Conservation (phyloP, 768 basidiomycete species). For the Strobilomyces confusus region DNA sequence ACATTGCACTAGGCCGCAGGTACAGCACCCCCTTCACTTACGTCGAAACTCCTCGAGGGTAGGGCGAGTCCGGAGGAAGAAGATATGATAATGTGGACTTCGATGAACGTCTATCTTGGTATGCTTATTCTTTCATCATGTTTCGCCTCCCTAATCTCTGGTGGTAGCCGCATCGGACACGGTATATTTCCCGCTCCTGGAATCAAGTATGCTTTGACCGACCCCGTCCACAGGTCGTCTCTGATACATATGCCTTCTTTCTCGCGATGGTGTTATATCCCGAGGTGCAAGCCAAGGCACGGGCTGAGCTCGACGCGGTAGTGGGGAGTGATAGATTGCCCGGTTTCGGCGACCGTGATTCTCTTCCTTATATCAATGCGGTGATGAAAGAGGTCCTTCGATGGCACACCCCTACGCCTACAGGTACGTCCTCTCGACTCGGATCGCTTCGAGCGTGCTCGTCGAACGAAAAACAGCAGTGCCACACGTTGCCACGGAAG, state of each 20-base stretch:
- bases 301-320: no score
- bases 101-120: constrained; percentile 9
- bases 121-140: neutral
- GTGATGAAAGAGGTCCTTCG: constrained; percentile 24
- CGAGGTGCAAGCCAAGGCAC: no score
- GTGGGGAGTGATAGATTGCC: constrained; percentile 22
- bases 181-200: neutral
- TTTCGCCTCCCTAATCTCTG: neutral
- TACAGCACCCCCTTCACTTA: constrained; percentile 15
- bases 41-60: constrained; percentile 12
- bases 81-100: constrained; percentile 21
- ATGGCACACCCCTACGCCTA: constrained; percentile 18
- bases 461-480: constrained; percentile 1
- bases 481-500: constrained; percentile 18
- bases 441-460: constrained; percentile 1
- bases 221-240: neutral
- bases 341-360: constrained; percentile 15
- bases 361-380: constrained; percentile 26
- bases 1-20: constrained; percentile 13
- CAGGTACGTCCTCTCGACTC: constrained; percentile 9
- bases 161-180: neutral
- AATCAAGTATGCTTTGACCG: neutral
- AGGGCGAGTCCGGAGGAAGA: constrained; percentile 16
- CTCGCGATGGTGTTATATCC: no score
- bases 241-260: no score